A percentile compares a stretch with the other conserved stretches of the same genome.
These are phyloP conservation scores for Limonium bicolor DNA, from an alignment of 148 eudicot species.

Conservation along the genomic window DNA sequence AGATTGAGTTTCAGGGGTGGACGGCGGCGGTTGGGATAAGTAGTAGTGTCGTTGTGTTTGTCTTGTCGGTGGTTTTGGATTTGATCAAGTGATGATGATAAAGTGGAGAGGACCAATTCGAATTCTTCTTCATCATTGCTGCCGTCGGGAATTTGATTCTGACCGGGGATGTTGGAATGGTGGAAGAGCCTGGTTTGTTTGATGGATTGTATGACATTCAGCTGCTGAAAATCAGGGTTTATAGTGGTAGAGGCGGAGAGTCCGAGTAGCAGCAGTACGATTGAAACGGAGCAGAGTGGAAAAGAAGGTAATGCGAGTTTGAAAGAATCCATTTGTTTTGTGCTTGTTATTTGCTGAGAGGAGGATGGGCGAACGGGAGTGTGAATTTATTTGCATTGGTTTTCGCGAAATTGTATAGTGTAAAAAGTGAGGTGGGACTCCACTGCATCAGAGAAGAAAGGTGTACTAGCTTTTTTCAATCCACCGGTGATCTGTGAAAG, in stretches of 20 bases:
- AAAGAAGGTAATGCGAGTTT: neutral
- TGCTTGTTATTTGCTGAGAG: neutral
- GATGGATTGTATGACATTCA: conserved; percentile 29
- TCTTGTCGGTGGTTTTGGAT: neutral
- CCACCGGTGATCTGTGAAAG: too few relatives aligned
- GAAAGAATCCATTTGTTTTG: neutral
- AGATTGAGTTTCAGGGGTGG: conserved; percentile 17
- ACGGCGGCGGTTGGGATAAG: neutral
- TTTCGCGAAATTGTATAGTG: too few relatives aligned
- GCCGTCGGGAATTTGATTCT: neutral
- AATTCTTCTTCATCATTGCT: too few relatives aligned
- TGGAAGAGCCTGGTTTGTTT: conserved; percentile 3
- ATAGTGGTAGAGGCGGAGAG: conserved; percentile 12
- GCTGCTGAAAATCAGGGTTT: conserved; percentile 34
- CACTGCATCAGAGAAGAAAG: too few relatives aligned
- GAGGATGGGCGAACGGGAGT: neutral
- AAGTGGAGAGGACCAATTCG: too few relatives aligned
- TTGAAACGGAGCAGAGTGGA: neutral
- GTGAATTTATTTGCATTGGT: neutral
- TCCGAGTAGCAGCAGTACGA: conserved; percentile 2
- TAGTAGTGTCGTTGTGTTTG: neutral
- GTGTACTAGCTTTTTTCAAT: too few relatives aligned
- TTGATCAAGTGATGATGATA: too few relatives aligned
- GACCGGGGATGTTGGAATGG: neutral
- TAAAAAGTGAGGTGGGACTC: too few relatives aligned